A percentile compares a stretch with the other conserved stretches of the same genome.
Evolutionary conservation across 2,329 filamentous ascomycete species (phyloP).

Genomic region (Shiraia sp.): DNA sequence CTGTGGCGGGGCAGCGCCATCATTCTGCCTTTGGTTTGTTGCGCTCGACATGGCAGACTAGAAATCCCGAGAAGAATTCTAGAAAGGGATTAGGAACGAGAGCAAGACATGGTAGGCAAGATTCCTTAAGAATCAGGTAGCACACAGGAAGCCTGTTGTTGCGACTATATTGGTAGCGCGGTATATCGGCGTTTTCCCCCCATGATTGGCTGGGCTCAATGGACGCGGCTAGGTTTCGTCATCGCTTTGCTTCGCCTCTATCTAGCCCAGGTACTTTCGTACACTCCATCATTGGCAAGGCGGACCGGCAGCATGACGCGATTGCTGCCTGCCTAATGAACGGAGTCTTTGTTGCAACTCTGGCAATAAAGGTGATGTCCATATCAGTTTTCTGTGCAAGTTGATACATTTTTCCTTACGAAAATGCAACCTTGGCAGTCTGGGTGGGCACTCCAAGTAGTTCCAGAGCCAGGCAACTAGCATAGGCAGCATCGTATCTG

Average conservation of each 20-base stretch:
- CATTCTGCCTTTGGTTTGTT: slow-evolving; percentile 15
- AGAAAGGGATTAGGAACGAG: not conserved
- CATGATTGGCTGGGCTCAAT: slow-evolving; percentile 5
- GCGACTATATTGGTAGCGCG: slow-evolving; percentile 2
- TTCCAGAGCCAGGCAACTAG: too few relatives aligned
- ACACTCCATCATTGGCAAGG: too few relatives aligned
- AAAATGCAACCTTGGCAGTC: too few relatives aligned
- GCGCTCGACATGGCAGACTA: slow-evolving; percentile 24
- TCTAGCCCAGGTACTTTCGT: too few relatives aligned
- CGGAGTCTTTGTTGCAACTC: too few relatives aligned
- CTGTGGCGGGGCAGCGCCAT: slow-evolving; percentile 18
- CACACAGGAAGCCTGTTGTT: slow-evolving; percentile 1
- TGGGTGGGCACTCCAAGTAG: too few relatives aligned
- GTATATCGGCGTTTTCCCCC: not conserved
- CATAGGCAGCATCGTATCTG: too few relatives aligned
- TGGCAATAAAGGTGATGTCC: too few relatives aligned
- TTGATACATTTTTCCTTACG: too few relatives aligned
- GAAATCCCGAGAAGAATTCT: slow-evolving; percentile 3
- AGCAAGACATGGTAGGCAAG: not conserved
- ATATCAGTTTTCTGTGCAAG: too few relatives aligned
- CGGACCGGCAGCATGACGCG: too few relatives aligned
- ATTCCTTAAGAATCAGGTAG: not conserved
- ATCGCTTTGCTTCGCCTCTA: slow-evolving; percentile 8
- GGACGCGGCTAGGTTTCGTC: slow-evolving; percentile 5
- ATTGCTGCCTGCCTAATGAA: too few relatives aligned